These are phyloP conservation scores for Acer negundo DNA, from an alignment of 345 rosid genomes.

Conservation along the genomic window DNA sequence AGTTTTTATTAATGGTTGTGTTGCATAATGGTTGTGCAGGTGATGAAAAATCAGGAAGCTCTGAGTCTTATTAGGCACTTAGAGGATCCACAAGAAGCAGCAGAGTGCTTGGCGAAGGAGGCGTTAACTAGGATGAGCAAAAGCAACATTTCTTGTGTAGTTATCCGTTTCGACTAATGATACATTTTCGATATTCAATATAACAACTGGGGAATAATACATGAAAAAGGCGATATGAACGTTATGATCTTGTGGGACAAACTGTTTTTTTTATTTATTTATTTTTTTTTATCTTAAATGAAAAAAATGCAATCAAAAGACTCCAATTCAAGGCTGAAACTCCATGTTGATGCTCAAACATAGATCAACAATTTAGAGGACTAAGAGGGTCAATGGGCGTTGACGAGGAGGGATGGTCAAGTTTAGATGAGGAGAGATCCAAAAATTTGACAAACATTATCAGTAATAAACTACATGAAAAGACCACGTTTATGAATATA, in stretches of 20 bases:
- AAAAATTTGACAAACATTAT: no score
- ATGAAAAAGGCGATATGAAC: neutral
- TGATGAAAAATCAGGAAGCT: constrained; percentile 80
- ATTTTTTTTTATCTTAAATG: neutral
- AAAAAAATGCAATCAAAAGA: no score
- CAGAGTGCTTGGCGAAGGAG: constrained; percentile 68
- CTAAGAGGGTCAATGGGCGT: no score
- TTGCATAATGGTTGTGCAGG: constrained; percentile 33
- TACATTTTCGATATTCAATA: neutral
- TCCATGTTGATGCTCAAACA: no score
- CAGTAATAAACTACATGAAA: neutral
- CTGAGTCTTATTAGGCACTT: constrained; percentile 60
- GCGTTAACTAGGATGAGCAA: constrained; percentile 60
- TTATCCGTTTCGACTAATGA: constrained; percentile 53
- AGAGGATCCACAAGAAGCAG: constrained; percentile 68
- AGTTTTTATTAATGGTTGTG: neutral
- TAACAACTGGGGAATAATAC: neutral
- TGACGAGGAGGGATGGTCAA: neutral
- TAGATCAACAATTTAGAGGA: no score
- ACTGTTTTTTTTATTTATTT: no score
- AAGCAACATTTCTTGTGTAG: constrained; percentile 58
- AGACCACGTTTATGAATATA: no score
- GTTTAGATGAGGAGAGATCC: neutral
- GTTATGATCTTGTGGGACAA: neutral
- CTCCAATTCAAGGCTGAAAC: neutral